A percentile compares a stretch with the other conserved stretches of the same genome.
These are phyloP conservation scores for Pterocarpus santalinus DNA, from an alignment of 306 rosid species.

Conservation along the genomic window DNA sequence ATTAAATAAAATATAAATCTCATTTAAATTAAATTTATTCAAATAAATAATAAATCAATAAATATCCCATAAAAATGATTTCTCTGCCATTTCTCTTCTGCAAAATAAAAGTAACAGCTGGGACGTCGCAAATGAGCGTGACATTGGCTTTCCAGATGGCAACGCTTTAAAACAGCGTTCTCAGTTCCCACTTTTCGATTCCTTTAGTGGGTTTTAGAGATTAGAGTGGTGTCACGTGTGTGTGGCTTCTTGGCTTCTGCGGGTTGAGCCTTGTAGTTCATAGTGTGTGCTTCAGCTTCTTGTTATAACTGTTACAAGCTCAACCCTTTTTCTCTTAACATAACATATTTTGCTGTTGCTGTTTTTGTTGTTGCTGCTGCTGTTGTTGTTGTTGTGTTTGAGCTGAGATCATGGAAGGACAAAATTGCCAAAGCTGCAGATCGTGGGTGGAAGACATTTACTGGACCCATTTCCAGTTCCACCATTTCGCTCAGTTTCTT, in stretches of 20 bases:
- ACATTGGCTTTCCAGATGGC: background rate
- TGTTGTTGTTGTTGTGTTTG: background rate
- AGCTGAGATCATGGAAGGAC: conserved; percentile 51
- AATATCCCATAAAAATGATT: too few species aligned
- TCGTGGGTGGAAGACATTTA: conserved; percentile 71
- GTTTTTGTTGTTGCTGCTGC: too few species aligned
- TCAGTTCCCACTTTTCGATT: background rate
- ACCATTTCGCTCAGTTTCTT: conserved; percentile 62
- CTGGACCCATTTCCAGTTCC: conserved; percentile 68
- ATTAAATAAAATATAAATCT: too few species aligned
- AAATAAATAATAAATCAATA: too few species aligned
- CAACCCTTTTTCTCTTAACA: background rate
- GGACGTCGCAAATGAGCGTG: too few species aligned
- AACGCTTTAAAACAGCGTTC: background rate
- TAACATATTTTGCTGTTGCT: background rate
- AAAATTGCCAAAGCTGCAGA: conserved; percentile 41
- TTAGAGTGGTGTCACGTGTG: background rate
- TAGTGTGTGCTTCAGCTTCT: background rate
- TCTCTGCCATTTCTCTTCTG: too few species aligned
- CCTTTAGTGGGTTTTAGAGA: background rate
- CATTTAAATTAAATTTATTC: too few species aligned
- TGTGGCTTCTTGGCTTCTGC: background rate
- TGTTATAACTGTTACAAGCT: too few species aligned
- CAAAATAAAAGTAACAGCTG: too few species aligned
- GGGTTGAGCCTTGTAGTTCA: too few species aligned